Evolutionary conservation across 2,329 filamentous ascomycete species (phyloP), one percentile per base, ranked within the genome.

Genomic region (Catunica adiposa): DNA sequence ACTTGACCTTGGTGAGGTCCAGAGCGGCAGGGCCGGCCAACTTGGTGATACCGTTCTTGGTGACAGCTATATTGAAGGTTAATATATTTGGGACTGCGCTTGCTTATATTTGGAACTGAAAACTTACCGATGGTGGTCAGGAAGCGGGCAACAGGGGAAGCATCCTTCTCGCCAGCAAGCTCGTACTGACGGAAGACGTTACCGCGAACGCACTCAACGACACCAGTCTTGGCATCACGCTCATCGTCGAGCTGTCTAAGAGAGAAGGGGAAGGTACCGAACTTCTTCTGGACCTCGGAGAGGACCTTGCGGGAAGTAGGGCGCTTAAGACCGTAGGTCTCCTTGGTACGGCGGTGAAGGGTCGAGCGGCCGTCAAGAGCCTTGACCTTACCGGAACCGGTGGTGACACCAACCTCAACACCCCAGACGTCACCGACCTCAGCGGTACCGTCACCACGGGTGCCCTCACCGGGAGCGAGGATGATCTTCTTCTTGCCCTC

Each of bases 401-500:
- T 74, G 70, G 86, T 92, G 66, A 98, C 80, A 63, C 90, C 90
- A 67, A 96, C 82, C 77, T 98, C 92, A 56, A 98, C 87, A 70
- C 92, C 92, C 92, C 92, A 98, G 59, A 94, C 89, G 68, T 98
- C 92, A 62, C 87, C 84, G 57, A 94, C 73, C 66, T 94, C 90
- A 57, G 92, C 86, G 57, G 81, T 70, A 65, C 92, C 92, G 60
- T 98, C 92, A 57, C 90, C 90, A 74, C 89, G 94, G 66, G 85
- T 82, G 61, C 87, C 87, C 65, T 96, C 89, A 53, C 82, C 79
- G 34, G 89, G 86, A 23, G 88, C 79, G 57, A 98, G 75, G 62
- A 98, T 92, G 66, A 98, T 95, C 81, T 96, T 97, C 83, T 96
- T 96, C 76, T 84, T 68, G 64, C 86, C 86, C 75, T 98, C 92